Evolutionary conservation across 305 asterid species (phyloP).

Genomic region (Fraxinus greggii): DNA sequence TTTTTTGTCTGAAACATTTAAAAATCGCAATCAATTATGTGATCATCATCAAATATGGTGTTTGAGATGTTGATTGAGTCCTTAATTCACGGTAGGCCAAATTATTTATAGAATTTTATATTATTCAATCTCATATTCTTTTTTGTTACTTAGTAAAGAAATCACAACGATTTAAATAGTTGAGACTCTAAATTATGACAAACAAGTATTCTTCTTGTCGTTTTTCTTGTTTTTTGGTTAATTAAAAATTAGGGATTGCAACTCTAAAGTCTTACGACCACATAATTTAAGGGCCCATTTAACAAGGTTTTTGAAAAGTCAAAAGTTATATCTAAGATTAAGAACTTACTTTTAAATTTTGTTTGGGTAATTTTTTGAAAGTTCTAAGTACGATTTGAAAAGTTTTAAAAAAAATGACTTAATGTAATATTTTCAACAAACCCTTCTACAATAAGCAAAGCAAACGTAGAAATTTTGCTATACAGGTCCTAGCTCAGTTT

Average conservation of each 20-base stretch:
- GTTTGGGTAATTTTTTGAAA: too few species aligned
- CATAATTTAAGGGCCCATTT: not conserved
- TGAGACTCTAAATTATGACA: not conserved
- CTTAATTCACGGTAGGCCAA: not conserved
- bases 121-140: not conserved
- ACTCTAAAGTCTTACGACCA: not conserved
- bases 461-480: too few species aligned
- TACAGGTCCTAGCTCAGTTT: not conserved
- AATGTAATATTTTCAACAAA: too few species aligned
- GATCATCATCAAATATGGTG: not conserved
- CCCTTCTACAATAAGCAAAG: too few species aligned
- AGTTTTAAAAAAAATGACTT: too few species aligned
- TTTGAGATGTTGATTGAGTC: not conserved
- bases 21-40: not conserved
- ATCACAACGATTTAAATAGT: not conserved
- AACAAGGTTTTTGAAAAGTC: not conserved
- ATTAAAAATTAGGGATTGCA: not conserved
- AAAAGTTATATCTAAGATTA: too few species aligned
- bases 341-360: too few species aligned
- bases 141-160: not conserved
- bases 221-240: too few species aligned
- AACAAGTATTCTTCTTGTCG: not conserved
- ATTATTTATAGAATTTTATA: not conserved
- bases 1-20: not conserved
- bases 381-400: too few species aligned